Evolutionary conservation across 176 grass and related monocot genomes (phyloP).

Genomic region (Phragmites australis): DNA sequence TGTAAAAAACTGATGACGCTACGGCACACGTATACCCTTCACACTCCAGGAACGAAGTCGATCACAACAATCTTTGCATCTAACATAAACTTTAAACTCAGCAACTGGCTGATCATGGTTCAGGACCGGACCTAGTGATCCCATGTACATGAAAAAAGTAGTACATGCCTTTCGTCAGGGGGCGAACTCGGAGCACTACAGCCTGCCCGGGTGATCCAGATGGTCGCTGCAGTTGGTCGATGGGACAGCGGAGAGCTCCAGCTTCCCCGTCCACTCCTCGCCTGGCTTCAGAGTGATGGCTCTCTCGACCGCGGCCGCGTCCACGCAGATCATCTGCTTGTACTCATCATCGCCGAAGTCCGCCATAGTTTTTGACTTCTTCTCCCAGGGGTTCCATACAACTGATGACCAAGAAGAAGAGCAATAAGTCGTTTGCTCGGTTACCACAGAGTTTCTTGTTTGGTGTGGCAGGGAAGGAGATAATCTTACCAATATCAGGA

Average conservation of each 20-base stretch:
- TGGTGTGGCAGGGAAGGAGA: not conserved
- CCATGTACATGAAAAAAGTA: conserved; percentile 42
- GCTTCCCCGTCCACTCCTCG: conserved; percentile 92
- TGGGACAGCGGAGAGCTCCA: conserved; percentile 70
- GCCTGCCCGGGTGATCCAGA: conserved; percentile 53
- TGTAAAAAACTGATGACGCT: not conserved
- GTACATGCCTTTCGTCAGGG: conserved; percentile 36
- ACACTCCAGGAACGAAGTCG: not conserved
- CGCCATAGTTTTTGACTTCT: conserved; percentile 61
- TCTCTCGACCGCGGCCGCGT: conserved; percentile 69
- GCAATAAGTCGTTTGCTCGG: not conserved
- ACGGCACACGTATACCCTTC: not conserved
- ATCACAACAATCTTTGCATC: conserved; percentile 12
- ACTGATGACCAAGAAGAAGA: conserved; percentile 37
- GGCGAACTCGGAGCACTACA: not conserved
- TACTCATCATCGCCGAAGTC: conserved; percentile 92
- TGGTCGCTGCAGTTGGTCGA: conserved; percentile 86
- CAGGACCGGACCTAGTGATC: conserved; percentile 19
- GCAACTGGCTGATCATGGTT: conserved; percentile 12
- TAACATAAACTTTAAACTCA: conserved; percentile 21
- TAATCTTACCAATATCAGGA: conserved; percentile 72
- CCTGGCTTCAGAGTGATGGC: conserved; percentile 68
- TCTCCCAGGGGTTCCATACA: conserved; percentile 97
- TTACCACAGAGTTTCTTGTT: not conserved
- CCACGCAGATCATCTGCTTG: conserved; percentile 86